Base-by-base conservation (phyloP, 2,329 filamentous ascomycete species). In the Botrytis hyacinthi region DNA sequence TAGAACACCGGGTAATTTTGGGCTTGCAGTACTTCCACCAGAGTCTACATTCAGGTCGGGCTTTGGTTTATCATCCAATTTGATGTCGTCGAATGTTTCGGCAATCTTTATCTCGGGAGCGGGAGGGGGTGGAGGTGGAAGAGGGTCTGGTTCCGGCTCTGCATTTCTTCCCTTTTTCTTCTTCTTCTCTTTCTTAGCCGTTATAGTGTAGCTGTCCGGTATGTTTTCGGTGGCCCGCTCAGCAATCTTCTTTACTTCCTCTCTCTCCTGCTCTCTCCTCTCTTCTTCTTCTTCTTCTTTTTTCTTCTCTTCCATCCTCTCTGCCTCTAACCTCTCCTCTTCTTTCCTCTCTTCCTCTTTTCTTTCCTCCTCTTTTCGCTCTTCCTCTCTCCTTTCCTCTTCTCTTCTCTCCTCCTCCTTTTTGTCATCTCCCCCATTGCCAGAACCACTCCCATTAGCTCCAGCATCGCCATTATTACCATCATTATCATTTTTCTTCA, bases 71-170 rank as follows among this genome's bases (percentile, higher is more conserved):
- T 91, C 89, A 76, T 90, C 87, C 40, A 93, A 82, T 78, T 89
- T 92, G 76, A 94, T 89, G 42, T 93, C 90, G 62, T 92, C 86
- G 77, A 93, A 93, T n/a, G 86, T 82, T 73, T 87, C 86, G 61
- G 40, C 60, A 10, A 86, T 82, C 66, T 85, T 85, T 29, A 69
- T 69, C n/a, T 81, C 80, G 37, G 76, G 71, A 1, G 74, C 75
- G 26, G 82, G 77, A 20, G 84, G 79, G 37, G 70, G 70, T 22
- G 70, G 70, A 16, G 70, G 60, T 54, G 60, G 70, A 20, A 67
- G 29, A 20, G 70, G 51, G 16, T 68, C 70, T 44, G 79, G 80
- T 35, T 78, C 77, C n/a, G 81, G 80, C 65, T 83, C 76, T 61
- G 80, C 79, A 66, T 63, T 74, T 18, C 75, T 72, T 61, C 81